Evolutionary conservation across 2,329 filamentous ascomycete genomes (phyloP), one percentile per base, ranked within the genome.

Genomic region (Xylariales sp.): DNA sequence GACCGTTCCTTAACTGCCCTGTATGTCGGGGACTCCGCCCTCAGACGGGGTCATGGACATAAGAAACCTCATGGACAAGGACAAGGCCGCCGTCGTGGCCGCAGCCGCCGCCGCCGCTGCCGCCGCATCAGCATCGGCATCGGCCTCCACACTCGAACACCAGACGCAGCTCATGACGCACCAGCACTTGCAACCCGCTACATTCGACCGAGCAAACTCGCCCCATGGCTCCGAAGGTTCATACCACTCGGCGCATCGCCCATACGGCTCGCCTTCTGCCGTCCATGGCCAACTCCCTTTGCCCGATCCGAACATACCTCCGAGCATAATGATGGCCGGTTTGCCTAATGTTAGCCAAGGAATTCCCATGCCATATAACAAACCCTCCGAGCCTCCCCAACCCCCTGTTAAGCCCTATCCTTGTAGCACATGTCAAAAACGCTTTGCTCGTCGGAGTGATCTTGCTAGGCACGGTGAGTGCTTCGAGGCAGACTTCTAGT

Each of bases 361-460:
- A 5, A 71, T 81, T 67, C 72, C 76, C 58, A 80, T 84, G 78
- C 70, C 75, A 41, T 79, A 80, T 63, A 78, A 77, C 60, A 80
- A 84, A 71, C 64, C 77, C 50, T 78, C 80, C 39, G 80, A 83
- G 50, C 78, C 81, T 72, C 74, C 75, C 0, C 73, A 80, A 76
- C 71, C 73, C 18, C 81, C 84, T 1, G 75, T 80, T 10, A 88
- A 97, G 81, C 90, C 93, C 1, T 97, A 96, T 77, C 91, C 93
- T 28, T 99, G 96, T 82, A 92, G 90, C 71, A 95, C 92, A 3
- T 99, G 96, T 79, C 87, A 87, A 65, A 98, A 98, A 81, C 92
- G 91, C 30, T 99, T 99, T 79, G 96, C 96, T 60, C 86, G 96
- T 76, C 88, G 96, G 72, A 98, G 95, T 81, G 96, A 99, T 82